phyloP scores from a whole-genome alignment of 108 stramenopile genomes.

The Cyclotella atomus region DNA sequence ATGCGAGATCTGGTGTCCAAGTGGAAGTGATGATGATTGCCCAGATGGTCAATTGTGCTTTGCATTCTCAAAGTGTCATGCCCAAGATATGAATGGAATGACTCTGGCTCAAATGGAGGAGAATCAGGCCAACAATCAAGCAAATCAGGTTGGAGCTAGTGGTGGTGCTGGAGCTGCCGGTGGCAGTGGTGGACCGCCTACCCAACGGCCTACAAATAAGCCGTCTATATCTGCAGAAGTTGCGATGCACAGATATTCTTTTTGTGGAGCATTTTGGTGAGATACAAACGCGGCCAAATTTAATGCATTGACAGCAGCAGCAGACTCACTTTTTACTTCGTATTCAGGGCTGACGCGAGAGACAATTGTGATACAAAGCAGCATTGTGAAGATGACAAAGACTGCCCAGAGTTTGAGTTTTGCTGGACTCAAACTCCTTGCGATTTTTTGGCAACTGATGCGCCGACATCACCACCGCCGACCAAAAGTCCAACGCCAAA shows the following conservation, averaged over 20 bases:
- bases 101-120: conserved; percentile 37
- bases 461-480: conserved; percentile 23
- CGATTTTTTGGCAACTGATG: conserved; percentile 43
- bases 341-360: conserved; percentile 22
- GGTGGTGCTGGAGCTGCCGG: neutral
- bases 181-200: neutral
- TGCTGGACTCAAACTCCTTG: conserved; percentile 54
- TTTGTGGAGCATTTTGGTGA: conserved; percentile 37
- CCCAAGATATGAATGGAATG: conserved; percentile 39
- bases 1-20: conserved; percentile 53
- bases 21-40: conserved; percentile 52
- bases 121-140: conserved; percentile 4
- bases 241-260: conserved; percentile 49
- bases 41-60: conserved; percentile 44
- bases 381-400: conserved; percentile 48
- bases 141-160: neutral
- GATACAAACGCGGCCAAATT: conserved; percentile 21
- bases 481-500: conserved; percentile 13
- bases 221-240: conserved; percentile 39
- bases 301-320: neutral
- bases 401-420: conserved; percentile 42
- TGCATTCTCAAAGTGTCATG: conserved; percentile 47
- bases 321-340: conserved; percentile 37
- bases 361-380: conserved; percentile 51
- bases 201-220: conserved; percentile 32